Evolutionary conservation across 2,329 filamentous ascomycete species (phyloP).

Genomic region (Cryoendolithus antarcticus): DNA sequence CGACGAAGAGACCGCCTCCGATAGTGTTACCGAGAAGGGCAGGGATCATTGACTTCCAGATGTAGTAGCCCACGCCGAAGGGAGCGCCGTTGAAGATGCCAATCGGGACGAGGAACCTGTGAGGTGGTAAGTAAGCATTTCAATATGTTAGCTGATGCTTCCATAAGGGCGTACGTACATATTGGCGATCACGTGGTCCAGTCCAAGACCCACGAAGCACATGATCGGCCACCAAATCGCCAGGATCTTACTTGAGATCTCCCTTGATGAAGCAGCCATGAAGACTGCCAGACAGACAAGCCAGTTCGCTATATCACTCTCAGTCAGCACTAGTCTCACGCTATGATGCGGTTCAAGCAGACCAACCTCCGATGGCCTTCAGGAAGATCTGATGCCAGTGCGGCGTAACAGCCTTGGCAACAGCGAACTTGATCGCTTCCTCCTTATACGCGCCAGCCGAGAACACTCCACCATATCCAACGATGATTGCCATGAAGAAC

Average conservation of each 20-base stretch:
- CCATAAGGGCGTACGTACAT: slow-evolving; percentile 36
- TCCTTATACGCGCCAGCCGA: slow-evolving; percentile 29
- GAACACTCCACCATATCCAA: slow-evolving; percentile 20
- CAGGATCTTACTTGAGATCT: slow-evolving; percentile 41
- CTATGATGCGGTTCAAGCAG: slow-evolving; percentile 5
- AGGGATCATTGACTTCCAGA: slow-evolving; percentile 47
- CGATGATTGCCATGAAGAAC: slow-evolving; percentile 20
- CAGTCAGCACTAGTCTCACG: not conserved
- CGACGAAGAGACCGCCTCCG: slow-evolving; percentile 42
- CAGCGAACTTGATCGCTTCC: slow-evolving; percentile 34
- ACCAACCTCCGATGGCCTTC: slow-evolving; percentile 33
- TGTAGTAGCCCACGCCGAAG: slow-evolving; percentile 38
- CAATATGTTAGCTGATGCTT: not conserved
- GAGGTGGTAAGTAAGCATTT: not conserved
- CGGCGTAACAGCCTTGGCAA: slow-evolving; percentile 37
- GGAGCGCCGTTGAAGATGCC: slow-evolving; percentile 38
- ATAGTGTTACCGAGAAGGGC: slow-evolving; percentile 42
- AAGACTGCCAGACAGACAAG: slow-evolving; percentile 44
- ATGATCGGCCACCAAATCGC: slow-evolving; percentile 47
- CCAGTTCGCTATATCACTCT: slow-evolving; percentile 33
- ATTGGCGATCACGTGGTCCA: slow-evolving; percentile 47
- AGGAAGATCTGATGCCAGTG: slow-evolving; percentile 43
- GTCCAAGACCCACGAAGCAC: slow-evolving; percentile 33
- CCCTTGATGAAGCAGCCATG: slow-evolving; percentile 36
- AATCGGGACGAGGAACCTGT: slow-evolving; percentile 26